Evolutionary conservation across 805 yeast species (phyloP), one percentile per base, ranked within the genome.

Genomic region (Kurtzmaniella fragi): DNA sequence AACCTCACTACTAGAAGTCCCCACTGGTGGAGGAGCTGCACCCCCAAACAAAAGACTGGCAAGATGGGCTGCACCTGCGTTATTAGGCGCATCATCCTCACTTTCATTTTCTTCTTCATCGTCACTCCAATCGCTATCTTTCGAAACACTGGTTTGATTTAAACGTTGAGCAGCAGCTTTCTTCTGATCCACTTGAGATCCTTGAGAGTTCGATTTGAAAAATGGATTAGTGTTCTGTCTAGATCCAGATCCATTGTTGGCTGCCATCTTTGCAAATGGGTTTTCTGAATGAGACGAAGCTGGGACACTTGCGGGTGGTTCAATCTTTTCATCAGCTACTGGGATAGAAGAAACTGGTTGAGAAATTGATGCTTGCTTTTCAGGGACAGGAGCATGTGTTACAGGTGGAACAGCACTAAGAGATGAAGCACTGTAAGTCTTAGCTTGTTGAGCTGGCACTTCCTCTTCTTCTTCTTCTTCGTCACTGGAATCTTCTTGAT

Each of bases 151-250:
- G 58, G 90, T 70, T 56, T 84, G 91, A 6, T 85, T 77, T 20
- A 75, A 78, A 59, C 93, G 70, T 58, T 84, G 90, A 2, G 81
- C 82, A 40, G 79, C 82, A 23, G 84, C 77, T 43, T 78, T 77
- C 44, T 69, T 69, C 1, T 75, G 63, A 52, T 82, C 86, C 46
- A 80, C 62, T 2, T 49, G 51, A 3, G 59, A 48, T 8, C 52
- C 62, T 6, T 47, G 41, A 4, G 43, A 26, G 8, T 46, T 41
- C 6, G 78, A 75, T 50, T 77, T 78, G 57, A 82, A 82, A 53
- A 82, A 82, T 37, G 87, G 85, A 44, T 74, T 75, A 37, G 72
- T 70, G 35, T 45, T 54, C 13, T 50, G 35, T 23, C 46, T 38
- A 2, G 51, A 39, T 6, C 38, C 40, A 7, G 42, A 31, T 14